Evolutionary conservation across 306 rosid species (phyloP), one percentile per base, ranked within the genome.

Genomic region (Sesbania bispinosa): DNA sequence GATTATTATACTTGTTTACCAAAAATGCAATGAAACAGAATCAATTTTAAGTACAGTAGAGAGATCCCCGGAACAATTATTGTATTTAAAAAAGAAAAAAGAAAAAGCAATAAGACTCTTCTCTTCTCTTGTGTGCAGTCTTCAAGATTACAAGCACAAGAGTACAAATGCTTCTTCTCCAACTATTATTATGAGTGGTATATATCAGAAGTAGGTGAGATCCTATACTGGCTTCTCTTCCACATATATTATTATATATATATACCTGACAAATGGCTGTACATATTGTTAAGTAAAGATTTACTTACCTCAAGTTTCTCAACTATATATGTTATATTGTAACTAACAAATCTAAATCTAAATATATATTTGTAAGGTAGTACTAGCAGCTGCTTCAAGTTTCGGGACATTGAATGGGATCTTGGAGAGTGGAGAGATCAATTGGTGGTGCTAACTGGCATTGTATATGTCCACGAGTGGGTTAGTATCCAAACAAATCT

Each of bases 351-450:
- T n/a, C n/a, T n/a, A 21, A 52, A 79, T 75, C 74, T 20, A 51
- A 29, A 74, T 14, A 46, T 67, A 48, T 46, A 68, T 72, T 51
- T 29, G 41, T 33, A 16, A 32, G 58, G n/a, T n/a, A n/a, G n/a
- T n/a, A n/a, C n/a, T 24, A 11, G n/a, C n/a, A n/a, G n/a, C 1
- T 83, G 86, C 71, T 82, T 87, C 86, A 83, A 80, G 85, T 82
- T 78, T 81, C 52, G 52, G 53, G 61, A 81, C 83, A 89, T 57
- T 77, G 77, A 73, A 83, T 68, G 77, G 5, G 78, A 77, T 77
- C 69, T 77, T 46, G 45, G 74, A 43, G 19, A 59, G 60, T 32
- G 60, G 19, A 52, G 57, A 73, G 62, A 58, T 66, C 30, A 63
- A 55, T 63, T 71, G 62, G 27, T 13, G 38, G 1, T 46, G 41